Evolutionary conservation across 2,329 filamentous ascomycete species (phyloP).

Genomic region (Aspergillaceae sp.): DNA sequence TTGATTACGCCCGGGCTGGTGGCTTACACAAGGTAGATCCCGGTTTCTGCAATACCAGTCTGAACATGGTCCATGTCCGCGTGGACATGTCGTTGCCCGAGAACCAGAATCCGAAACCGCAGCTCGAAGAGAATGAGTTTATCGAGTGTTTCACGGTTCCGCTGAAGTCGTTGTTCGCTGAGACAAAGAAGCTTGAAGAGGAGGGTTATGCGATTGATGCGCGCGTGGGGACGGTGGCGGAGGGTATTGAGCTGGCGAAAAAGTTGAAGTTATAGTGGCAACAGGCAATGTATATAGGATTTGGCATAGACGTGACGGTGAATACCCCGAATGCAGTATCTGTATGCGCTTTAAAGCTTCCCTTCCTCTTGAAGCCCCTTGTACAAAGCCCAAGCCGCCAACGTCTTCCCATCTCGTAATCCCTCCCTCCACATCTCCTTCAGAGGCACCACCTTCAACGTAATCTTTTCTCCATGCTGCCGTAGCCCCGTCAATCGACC

Average conservation of each 20-base stretch:
- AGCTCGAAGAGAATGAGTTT: constrained; percentile 72
- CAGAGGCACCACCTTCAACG: constrained; percentile 46
- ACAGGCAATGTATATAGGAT: neutral
- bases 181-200: constrained; percentile 57
- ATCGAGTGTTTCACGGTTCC: constrained; percentile 70
- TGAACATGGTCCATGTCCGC: constrained; percentile 57
- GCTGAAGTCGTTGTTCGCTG: constrained; percentile 54
- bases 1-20: neutral
- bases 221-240: constrained; percentile 65
- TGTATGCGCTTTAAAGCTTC: constrained; percentile 23
- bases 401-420: constrained; percentile 47
- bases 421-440: constrained; percentile 47
- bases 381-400: constrained; percentile 50
- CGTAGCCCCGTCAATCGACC: constrained; percentile 48
- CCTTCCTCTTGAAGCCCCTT: constrained; percentile 43
- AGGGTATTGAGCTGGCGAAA: constrained; percentile 67
- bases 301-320: neutral
- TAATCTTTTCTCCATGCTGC: constrained; percentile 51
- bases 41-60: constrained; percentile 43
- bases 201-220: constrained; percentile 73
- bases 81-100: constrained; percentile 61
- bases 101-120: constrained; percentile 60
- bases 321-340: neutral
- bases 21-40: constrained; percentile 25
- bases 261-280: constrained; percentile 20